phyloP scores from a whole-genome alignment of 208 protist species.

The Spongospora subterranea region DNA sequence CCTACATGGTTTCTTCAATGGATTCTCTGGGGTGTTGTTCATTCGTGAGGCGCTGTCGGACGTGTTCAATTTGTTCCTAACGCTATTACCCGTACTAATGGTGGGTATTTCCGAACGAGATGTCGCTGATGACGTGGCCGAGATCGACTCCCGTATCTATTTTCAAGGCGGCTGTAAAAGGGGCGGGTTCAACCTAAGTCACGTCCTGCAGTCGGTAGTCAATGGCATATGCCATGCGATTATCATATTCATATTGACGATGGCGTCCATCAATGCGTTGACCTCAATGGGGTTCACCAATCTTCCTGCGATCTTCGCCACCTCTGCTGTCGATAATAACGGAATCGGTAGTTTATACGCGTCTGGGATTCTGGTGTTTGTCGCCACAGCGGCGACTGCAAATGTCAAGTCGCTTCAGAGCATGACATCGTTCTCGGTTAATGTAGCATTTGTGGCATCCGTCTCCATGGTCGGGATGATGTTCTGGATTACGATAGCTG shows the following conservation, averaged over 20 bases:
- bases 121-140: neutral
- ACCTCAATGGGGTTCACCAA: neutral
- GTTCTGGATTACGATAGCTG: neutral
- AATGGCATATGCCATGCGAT: neutral
- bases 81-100: neutral
- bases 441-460: neutral
- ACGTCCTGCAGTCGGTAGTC: neutral
- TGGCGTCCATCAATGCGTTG: constrained; percentile 42
- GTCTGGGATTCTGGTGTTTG: constrained; percentile 19
- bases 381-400: neutral
- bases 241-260: neutral
- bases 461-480: neutral
- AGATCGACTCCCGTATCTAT: constrained; percentile 11
- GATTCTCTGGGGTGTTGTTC: neutral
- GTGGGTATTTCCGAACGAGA: neutral
- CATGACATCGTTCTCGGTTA: neutral
- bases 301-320: neutral
- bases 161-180: neutral
- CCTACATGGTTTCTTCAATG: constrained; percentile 16
- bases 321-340: constrained; percentile 42
- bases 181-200: constrained; percentile 25
- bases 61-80: constrained; percentile 42
- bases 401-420: neutral
- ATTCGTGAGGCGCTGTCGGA: neutral
- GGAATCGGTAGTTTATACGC: constrained; percentile 15